Conservation (phyloP, 192 early-diverging fungal genomes). For the Backusella psychrophila region DNA sequence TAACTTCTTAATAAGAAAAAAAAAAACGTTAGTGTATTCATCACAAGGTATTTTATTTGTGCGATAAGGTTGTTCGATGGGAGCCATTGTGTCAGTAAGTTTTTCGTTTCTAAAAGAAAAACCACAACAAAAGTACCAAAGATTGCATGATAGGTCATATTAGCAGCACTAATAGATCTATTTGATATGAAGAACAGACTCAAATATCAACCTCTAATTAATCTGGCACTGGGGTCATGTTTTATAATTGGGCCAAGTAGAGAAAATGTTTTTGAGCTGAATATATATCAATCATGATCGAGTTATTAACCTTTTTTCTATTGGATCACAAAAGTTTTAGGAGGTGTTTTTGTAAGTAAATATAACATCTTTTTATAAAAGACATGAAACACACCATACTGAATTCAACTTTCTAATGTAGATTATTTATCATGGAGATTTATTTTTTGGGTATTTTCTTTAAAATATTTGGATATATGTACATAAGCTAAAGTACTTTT, state of each 20-base stretch:
- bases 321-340: background rate
- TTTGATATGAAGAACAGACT: background rate
- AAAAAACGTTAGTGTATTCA: background rate
- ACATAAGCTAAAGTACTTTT: background rate
- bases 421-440: background rate
- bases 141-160: background rate
- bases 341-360: background rate
- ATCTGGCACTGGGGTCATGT: background rate
- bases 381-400: background rate
- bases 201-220: background rate
- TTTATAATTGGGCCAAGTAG: background rate
- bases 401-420: background rate
- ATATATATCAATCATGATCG: background rate
- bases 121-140: background rate
- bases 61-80: background rate
- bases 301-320: background rate
- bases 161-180: background rate
- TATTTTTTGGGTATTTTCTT: background rate
- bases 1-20: background rate
- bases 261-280: no score
- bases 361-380: background rate
- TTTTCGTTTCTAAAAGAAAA: background rate
- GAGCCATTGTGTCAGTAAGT: background rate
- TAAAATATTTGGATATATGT: background rate
- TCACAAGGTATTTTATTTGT: background rate